Evolutionary conservation across 2,329 filamentous ascomycete species (phyloP), one percentile per base, ranked within the genome.

Genomic region (Nothophoma quercina): DNA sequence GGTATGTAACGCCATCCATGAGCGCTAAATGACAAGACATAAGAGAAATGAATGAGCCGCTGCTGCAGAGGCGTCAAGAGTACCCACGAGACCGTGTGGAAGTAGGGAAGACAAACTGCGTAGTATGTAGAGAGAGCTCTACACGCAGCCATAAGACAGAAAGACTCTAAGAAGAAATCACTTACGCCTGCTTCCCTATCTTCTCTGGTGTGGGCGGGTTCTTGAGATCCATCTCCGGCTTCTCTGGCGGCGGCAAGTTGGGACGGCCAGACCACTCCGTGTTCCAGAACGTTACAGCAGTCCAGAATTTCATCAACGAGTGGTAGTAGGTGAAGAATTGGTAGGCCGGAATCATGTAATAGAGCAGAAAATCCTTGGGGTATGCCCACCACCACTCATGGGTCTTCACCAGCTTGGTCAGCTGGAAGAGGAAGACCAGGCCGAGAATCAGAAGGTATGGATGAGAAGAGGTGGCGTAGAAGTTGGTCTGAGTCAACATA

Each of bases 361-460:
- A 67, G 2, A 63, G 29, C 1, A 68, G 19, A 39, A 67, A 67
- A 9, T 64, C 60, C 7, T 25, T 7, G 1, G 62, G 63, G 34
- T 64, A 40, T 0, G 45, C 48, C 22, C 38, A 45, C 34, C 65
- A 69, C 66, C 65, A 69, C 8, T 49, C 51, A 9, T 42, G 36
- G 0, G 64, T 64, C 52, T 68, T 69, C 7, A 60, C 49, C 8
- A 69, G 40, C 44, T 69, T 67, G 1, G 62, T 55, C 7, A 51
- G 15, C 53, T 56, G 64, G 18, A 68, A 57, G 33, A 56, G 46
- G 3, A 33, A 28, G 13, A 62, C 21, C 0, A 67, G 30, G 2
- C 5, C 32, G 1, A 32, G 5, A 1, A 65, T 13, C 16, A 60
- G 18, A 1, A 34, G 4, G 1, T 13, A n/a, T 5, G 38, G 47